Base-by-base conservation (phyloP, 768 basidiomycete species). In the Rhizopogon roseolus region DNA sequence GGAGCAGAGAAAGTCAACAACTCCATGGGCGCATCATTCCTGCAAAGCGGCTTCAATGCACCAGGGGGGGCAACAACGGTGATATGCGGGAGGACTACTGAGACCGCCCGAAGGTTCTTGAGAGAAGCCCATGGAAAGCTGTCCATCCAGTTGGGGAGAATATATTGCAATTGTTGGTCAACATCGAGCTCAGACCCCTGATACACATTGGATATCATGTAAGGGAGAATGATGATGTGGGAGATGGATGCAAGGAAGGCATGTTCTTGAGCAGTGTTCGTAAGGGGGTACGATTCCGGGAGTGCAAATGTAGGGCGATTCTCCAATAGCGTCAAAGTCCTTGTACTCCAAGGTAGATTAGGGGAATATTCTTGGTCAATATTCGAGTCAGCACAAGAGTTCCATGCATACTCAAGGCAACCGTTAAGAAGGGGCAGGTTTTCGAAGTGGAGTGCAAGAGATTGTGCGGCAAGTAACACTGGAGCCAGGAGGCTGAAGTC, bases 351-450 rank as follows among this genome's bases (percentile, higher is more conserved):
- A 3, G 54, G 65, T 29, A 50, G 61, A 51, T 22, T 22, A 22
- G 69, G 73, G 16, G 52, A 52, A 68, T 68, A 71, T 44, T 27
- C 14, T 8, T 27, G 29, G 29, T 8, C 16, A 8, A 27, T 9
- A 27, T 16, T 14, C 7, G 7, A 27, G 8, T 25, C 25, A 16
- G 54, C 57, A 5, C 54, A 14, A 17, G 41, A 38, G 17, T 29
- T 40, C 54, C 57, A 55, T 25, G 25, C 50, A 25, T 32, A 34
- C 9, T 52, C 48, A 10, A 76, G 61, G 6, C 64, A 65, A 49
- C 72, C 65, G 56, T 71, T 66, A 5, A 76, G 56, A 14, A 77
- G 60, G 50, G 67, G 63, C 22, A 72, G 51, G 19, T 70, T 64
- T 6, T 46, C 34, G 38, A 66, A 65, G 32, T 62, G 58, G 41